phyloP scores from a whole-genome alignment of 1,284 basidiomycete genomes.

The Sanghuangporus sanghuang region DNA sequence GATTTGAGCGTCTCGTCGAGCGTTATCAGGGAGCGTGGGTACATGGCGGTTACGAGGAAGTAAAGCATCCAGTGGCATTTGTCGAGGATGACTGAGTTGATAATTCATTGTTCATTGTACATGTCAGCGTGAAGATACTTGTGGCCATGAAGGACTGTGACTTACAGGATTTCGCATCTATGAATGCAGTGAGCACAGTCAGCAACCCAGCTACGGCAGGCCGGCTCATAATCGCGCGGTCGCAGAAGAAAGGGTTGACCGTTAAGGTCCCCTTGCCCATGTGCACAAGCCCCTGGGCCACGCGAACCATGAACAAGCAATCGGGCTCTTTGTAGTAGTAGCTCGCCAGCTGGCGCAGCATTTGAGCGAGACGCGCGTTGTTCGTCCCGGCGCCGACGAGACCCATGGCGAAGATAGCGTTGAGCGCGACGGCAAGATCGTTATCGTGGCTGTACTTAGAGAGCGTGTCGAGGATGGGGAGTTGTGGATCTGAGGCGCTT shows the following conservation, averaged over 20 bases:
- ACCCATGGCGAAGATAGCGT: slow-evolving; percentile 99
- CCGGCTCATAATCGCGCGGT: slow-evolving; percentile 86
- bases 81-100: slow-evolving; percentile 74
- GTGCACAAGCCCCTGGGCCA: slow-evolving; percentile 94
- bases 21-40: slow-evolving; percentile 96
- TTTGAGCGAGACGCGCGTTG: slow-evolving; percentile 95
- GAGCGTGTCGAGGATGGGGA: slow-evolving; percentile 94
- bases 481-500: slow-evolving; percentile 92
- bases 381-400: slow-evolving; percentile 97
- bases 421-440: slow-evolving; percentile 92
- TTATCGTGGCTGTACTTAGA: slow-evolving; percentile 99
- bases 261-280: slow-evolving; percentile 99
- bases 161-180: slow-evolving; percentile 89
- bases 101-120: not conserved
- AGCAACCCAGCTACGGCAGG: slow-evolving; percentile 91
- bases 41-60: slow-evolving; percentile 94
- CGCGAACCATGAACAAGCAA: slow-evolving; percentile 94
- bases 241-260: slow-evolving; percentile 96
- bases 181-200: slow-evolving; percentile 87
- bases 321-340: slow-evolving; percentile 99
- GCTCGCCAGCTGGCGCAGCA: slow-evolving; percentile 92
- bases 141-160: slow-evolving; percentile 22
- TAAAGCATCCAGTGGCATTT: slow-evolving; percentile 99
- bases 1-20: slow-evolving; percentile 87
- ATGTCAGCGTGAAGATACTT: not conserved